These are phyloP conservation scores for Phytophthora megakarya DNA, from an alignment of 352 stramenopile genomes.

Conservation along the genomic window DNA sequence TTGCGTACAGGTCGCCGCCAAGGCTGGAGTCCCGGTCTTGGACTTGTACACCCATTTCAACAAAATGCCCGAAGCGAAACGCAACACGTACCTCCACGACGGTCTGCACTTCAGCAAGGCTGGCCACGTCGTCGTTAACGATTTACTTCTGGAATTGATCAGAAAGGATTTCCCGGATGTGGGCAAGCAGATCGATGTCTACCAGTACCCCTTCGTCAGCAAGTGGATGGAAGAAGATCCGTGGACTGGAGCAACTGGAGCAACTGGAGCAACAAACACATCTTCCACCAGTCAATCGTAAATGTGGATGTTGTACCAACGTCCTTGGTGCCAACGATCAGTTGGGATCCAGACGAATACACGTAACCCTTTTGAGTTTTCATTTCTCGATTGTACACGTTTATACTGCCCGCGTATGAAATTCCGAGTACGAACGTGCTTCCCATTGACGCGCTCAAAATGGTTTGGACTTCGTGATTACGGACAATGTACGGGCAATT, in stretches of 20 bases:
- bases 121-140: neutral
- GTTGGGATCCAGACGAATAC: too few species aligned
- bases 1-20: neutral
- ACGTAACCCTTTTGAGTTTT: too few species aligned
- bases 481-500: too few species aligned
- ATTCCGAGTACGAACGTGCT: too few species aligned
- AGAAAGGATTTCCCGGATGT: neutral
- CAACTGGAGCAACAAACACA: too few species aligned
- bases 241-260: neutral
- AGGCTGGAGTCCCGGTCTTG: neutral
- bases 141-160: neutral
- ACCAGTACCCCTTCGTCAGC: neutral
- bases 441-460: too few species aligned
- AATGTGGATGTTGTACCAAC: too few species aligned
- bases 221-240: neutral
- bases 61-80: neutral
- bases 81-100: neutral
- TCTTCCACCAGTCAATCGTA: too few species aligned
- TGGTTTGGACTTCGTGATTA: too few species aligned
- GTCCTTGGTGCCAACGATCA: too few species aligned
- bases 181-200: neutral
- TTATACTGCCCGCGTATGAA: too few species aligned
- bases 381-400: too few species aligned
- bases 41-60: neutral
- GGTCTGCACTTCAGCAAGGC: neutral